Conservation (phyloP, 1,284 basidiomycete species). For the Fomitopsis schrenkii region DNA sequence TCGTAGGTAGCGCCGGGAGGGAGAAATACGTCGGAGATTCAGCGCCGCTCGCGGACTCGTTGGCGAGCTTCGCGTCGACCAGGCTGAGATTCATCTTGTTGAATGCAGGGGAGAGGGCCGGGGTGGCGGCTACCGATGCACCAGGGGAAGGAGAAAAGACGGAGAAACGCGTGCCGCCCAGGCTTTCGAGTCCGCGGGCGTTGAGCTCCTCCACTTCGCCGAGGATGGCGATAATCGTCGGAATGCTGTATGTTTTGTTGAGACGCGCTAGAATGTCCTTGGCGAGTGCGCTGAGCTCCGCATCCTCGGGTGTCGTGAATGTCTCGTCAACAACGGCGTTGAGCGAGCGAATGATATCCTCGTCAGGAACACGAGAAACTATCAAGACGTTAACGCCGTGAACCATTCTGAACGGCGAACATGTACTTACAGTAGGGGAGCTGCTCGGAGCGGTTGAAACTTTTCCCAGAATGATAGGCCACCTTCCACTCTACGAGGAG, state of each 20-base stretch:
- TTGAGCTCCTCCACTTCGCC: background rate
- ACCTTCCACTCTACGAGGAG: background rate
- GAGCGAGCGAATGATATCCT: background rate
- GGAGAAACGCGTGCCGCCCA: background rate
- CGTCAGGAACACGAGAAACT: background rate
- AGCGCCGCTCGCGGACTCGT: background rate
- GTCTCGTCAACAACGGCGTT: background rate
- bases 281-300: background rate
- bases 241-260: background rate
- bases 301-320: background rate
- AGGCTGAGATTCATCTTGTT: background rate
- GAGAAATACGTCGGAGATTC: background rate
- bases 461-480: background rate
- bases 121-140: background rate
- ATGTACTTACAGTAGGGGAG: background rate
- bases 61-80: background rate
- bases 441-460: background rate
- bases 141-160: slow-evolving; percentile 1
- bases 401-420: background rate
- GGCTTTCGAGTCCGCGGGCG: background rate
- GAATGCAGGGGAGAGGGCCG: background rate
- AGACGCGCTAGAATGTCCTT: background rate
- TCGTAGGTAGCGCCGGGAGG: background rate
- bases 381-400: background rate
- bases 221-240: background rate